phyloP scores from a whole-genome alignment of 495 filamentous ascomycete species.

The Cercophora scortea region DNA sequence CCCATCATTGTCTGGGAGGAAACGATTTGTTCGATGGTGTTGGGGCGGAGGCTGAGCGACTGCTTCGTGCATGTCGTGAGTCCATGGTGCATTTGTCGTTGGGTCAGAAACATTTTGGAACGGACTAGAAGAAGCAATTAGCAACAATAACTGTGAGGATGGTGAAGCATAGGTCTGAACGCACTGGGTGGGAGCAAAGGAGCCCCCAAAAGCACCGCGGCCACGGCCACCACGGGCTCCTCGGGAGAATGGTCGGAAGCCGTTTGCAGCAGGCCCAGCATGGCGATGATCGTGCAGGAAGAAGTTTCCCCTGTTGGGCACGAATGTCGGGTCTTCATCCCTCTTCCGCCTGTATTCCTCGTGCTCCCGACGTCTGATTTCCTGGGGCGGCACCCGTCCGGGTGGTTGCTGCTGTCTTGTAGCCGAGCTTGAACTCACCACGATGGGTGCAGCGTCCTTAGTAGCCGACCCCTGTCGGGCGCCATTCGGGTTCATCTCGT shows the following conservation, averaged over 20 bases:
- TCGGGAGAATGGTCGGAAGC: slow-evolving; percentile 62
- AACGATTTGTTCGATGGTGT: slow-evolving; percentile 22
- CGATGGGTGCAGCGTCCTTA: slow-evolving; percentile 32
- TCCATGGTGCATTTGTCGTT: slow-evolving; percentile 67
- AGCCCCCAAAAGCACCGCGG: slow-evolving; percentile 41
- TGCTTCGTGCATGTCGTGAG: slow-evolving; percentile 91
- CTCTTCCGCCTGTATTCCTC: slow-evolving; percentile 83
- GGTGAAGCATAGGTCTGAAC: slow-evolving; percentile 13
- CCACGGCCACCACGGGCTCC: slow-evolving; percentile 47
- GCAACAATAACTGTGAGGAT: slow-evolving; percentile 6
- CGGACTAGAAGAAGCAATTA: slow-evolving; percentile 35
- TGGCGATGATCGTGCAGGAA: slow-evolving; percentile 95
- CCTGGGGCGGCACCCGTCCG: slow-evolving; percentile 47
- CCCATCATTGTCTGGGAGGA: slow-evolving; percentile 29
- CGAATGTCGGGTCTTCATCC: slow-evolving; percentile 86
- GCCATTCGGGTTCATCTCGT: slow-evolving; percentile 39
- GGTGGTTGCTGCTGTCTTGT: slow-evolving; percentile 2
- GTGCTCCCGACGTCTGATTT: slow-evolving; percentile 73
- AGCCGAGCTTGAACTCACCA: slow-evolving; percentile 37
- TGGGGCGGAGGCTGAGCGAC: slow-evolving; percentile 44
- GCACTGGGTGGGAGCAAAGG: slow-evolving; percentile 53
- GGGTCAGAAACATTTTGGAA: slow-evolving; percentile 42
- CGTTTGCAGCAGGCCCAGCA: slow-evolving; percentile 63
- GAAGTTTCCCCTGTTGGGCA: slow-evolving; percentile 90
- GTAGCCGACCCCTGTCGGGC: slow-evolving; percentile 1